Base-by-base conservation (phyloP, 306 rosid species). In the Acacia crassicarpa region DNA sequence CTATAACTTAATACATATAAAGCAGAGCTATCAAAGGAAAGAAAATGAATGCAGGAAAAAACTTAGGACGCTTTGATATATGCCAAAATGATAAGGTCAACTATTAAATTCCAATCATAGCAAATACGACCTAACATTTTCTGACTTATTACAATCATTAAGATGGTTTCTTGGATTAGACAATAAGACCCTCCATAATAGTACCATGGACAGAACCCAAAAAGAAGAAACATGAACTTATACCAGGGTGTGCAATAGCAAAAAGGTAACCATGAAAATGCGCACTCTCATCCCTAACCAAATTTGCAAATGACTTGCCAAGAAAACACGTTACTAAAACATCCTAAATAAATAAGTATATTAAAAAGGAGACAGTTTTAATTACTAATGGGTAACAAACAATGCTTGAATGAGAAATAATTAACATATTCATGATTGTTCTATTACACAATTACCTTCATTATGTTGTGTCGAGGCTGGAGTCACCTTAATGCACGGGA, bases 401-500 rank as follows among this genome's bases (percentile, higher is more conserved):
- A 69, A 78, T 25, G 35, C 67, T 62, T 62, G 43, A 59, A 66
- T 70, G 73, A 23, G 76, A 70, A 83, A 79, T 22, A 30, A 51
- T 8, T n/a, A 71, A 49, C 54, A 49, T 27, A 86, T 46, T 10
- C 83, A 74, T 44, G 67, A 63, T 61, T 75, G 76, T 20, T 49
- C 83, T 51, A 78, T 67, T 67, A 65, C 2, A 23, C 44, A 44
- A 51, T 67, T 89, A 95, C 99, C 99, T 87, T 87, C 91, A 88
- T 70, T 86, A 51, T 85, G 85, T 81, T 87, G 95, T 43, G 30
- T 49, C 80, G 88, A 84, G 46, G 87, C 82, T 59, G 83, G 40
- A 77, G 91, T 84, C 72, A 88, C 74, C 90, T 90, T 88, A 79
- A 95, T 80, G 89, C 99, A 95, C 40, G 99, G 99, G 71, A 95